Evolutionary conservation across 345 rosid genomes (phyloP), one percentile per base, ranked within the genome.

Genomic region (Excoecaria cochinchinensis): DNA sequence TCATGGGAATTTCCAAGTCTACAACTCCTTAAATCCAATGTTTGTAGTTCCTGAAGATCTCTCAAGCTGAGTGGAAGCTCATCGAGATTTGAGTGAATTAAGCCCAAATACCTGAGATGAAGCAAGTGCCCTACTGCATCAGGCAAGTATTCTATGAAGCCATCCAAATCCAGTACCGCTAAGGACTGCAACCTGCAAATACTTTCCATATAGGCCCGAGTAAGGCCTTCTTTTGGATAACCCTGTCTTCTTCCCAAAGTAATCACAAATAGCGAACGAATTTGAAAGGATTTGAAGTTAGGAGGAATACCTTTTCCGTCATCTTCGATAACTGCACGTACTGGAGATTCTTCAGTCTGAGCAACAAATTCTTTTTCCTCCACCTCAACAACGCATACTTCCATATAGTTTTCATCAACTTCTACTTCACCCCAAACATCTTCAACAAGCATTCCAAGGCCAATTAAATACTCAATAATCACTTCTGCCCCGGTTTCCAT

Each of bases 131-230:
- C 63, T 59, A 59, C 38, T 59, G 11, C 63, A 10, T 59, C 63
- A 59, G 63, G 63, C 38, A 59, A 59, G 25, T 38, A 59, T 38
- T 59, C 63, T 59, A 59, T 59, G 38, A 59, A 8, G 9, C 63
- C 63, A 1, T 9, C 15, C 63, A 59, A 59, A 59, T 59, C 38
- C 15, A 59, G 25, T 2, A 59, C 63, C 16, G 8, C 8, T 24
- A 59, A 59, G 38, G 63, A 59, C 8, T 59, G 3, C 63, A 59
- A 59, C 12, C 63, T 59, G 38, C 63, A 59, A 2, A 59, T 8
- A 59, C 4, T 59, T 24, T 59, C 63, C 63, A 59, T 59, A 59
- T 59, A 59, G 38, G 63, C 63, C 9, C 63, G 63, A 59, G 63
- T 22, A 59, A 59, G 38, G 6, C 63, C 63, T 59, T 24, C 7